Evolutionary conservation across 1,139 yeast genomes (phyloP).

Genomic region (Geotrichum histeridarum): DNA sequence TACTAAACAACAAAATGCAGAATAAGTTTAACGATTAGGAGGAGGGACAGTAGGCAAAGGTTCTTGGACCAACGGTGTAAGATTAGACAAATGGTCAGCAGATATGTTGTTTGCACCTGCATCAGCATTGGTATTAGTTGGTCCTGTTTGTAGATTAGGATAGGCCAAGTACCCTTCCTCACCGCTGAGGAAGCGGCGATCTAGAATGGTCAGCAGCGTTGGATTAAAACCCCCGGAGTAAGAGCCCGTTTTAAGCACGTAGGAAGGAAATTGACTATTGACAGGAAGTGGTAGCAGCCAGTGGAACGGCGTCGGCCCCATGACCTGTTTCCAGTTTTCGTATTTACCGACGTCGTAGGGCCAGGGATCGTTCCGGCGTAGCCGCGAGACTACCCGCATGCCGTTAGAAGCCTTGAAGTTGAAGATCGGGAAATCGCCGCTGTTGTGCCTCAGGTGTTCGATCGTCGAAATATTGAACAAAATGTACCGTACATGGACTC

Average conservation of each 20-base stretch:
- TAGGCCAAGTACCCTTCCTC: conserved; percentile 28
- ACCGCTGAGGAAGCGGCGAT: conserved; percentile 24
- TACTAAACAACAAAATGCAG: no score
- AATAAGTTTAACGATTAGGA: no score
- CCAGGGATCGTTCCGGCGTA: conserved; percentile 18
- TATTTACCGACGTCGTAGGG: conserved; percentile 35
- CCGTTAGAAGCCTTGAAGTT: conserved; percentile 24
- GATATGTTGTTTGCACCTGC: no score
- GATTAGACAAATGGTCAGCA: no score
- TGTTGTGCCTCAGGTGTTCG: conserved; percentile 32
- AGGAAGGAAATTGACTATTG: not conserved
- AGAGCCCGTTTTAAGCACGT: not conserved
- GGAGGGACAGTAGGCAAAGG: no score
- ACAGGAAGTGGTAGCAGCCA: conserved; percentile 38
- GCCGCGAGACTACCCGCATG: conserved; percentile 13
- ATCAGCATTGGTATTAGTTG: no score
- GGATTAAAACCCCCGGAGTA: conserved; percentile 24
- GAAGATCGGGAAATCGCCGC: conserved; percentile 30
- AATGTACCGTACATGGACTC: conserved; percentile 33
- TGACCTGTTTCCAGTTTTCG: conserved; percentile 32
- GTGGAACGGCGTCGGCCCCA: conserved; percentile 36
- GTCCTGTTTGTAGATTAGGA: not conserved
- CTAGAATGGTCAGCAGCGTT: conserved; percentile 24
- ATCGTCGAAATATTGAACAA: conserved; percentile 35
- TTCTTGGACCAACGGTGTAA: no score